These are phyloP conservation scores for Myxozyma neotropica DNA, from an alignment of 805 yeast species.

Conservation along the genomic window DNA sequence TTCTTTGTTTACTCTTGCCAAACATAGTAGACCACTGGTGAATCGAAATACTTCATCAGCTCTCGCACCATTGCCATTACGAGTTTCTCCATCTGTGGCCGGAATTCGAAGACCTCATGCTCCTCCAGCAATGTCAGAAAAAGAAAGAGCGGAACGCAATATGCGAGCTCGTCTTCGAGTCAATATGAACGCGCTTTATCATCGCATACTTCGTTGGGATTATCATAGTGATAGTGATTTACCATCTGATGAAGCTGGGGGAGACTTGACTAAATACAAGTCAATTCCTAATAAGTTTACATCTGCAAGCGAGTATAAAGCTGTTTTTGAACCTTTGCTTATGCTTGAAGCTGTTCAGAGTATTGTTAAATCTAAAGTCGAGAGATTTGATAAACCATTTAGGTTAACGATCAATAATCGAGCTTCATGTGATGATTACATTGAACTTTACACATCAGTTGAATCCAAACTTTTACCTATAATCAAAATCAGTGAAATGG, in stretches of 20 bases:
- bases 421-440: constrained; percentile 80
- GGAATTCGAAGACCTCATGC: constrained; percentile 9
- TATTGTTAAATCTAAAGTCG: constrained; percentile 69
- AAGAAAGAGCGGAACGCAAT: constrained; percentile 65
- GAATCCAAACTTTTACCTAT: constrained; percentile 55
- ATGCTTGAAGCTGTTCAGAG: constrained; percentile 94
- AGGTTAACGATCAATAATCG: constrained; percentile 73
- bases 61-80: constrained; percentile 28
- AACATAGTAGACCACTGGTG: constrained; percentile 38
- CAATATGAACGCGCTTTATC: constrained; percentile 73
- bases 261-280: constrained; percentile 44
- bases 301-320: constrained; percentile 65
- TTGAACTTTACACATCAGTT: constrained; percentile 79
- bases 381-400: constrained; percentile 63
- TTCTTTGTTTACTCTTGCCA: constrained; percentile 41
- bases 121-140: constrained; percentile 44
- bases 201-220: constrained; percentile 73
- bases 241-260: constrained; percentile 55
- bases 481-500: constrained; percentile 68
- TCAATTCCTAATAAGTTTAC: constrained; percentile 59
- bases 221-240: constrained; percentile 57
- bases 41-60: constrained; percentile 21
- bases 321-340: constrained; percentile 74
- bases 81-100: constrained; percentile 13
- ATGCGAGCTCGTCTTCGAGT: constrained; percentile 81